Base-by-base conservation (phyloP, 768 basidiomycete genomes). In the Lentinula aciculospora region DNA sequence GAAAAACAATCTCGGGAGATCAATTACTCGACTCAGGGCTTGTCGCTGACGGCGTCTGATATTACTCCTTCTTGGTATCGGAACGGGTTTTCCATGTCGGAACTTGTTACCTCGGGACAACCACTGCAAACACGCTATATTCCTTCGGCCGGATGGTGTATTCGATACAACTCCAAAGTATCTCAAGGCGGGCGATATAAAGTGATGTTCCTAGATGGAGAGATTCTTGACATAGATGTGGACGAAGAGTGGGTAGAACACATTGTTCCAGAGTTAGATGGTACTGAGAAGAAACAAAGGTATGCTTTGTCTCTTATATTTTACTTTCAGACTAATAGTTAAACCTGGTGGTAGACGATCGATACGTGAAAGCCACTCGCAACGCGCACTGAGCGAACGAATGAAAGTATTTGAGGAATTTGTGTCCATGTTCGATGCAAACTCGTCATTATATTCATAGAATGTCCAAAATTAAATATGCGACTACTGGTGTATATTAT, bases 141-240 rank as follows among this genome's bases (percentile, higher is more conserved):
- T 42, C 70, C 74, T 2, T 69, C 68, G 8, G 64, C 73, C 4
- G 76, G 76, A 7, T 78, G 76, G 76, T 77, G 76, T 57, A 71
- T 78, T 55, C 69, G 76, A 47, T 69, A 74, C 42, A 63, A 63
- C 29, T 74, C 70, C 15, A 63, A 62, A n/a, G 67, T 72, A 1
- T 71, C 73, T n/a, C 71, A 74, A 57, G 74, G 74, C n/a, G 74
- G 75, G 7, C 64, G 71, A 27, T 78, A 76, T 56, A 71, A 68
- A 58, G 69, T 78, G 13, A 76, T 78, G 75, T 78, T 78, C 58
- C 51, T 74, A 19, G 76, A 77, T 63, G 76, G 76, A 1, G 64
- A 66, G 29, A 61, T 68, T 27, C 64, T 77, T 50, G 74, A 76
- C 42, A 67, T 78, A 49, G 75, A 77, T 53, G 72, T 74, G 3